Conservation (phyloP, 1,139 yeast species). For the Diutina siamensis region DNA sequence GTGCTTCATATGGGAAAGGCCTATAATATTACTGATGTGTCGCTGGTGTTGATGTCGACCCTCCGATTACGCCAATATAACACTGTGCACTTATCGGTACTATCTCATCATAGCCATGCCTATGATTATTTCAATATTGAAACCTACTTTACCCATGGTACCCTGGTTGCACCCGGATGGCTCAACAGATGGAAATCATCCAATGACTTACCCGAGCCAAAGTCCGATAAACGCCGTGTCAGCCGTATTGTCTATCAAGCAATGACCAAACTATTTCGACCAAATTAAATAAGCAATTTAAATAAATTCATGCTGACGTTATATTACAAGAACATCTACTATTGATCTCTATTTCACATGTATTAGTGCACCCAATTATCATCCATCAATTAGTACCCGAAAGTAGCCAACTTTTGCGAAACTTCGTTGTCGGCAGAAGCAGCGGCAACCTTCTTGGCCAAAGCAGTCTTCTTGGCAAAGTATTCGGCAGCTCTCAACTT, state of each 20-base stretch:
- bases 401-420: slow-evolving; percentile 63
- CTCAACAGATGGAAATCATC: neutral
- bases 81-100: neutral
- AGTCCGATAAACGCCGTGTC: neutral
- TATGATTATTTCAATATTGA: slow-evolving; percentile 2
- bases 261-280: too few species aligned
- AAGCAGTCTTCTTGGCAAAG: slow-evolving; percentile 97
- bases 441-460: slow-evolving; percentile 79
- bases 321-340: neutral
- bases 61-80: neutral
- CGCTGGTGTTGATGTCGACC: neutral
- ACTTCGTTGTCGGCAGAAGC: slow-evolving; percentile 73
- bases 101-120: neutral
- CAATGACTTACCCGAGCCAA: neutral
- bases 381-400: slow-evolving; percentile 51
- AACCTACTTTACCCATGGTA: neutral
- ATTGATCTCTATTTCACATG: slow-evolving; percentile 2
- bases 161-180: neutral
- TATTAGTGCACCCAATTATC: slow-evolving; percentile 3
- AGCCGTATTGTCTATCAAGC: too few species aligned
- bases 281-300: too few species aligned
- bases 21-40: neutral
- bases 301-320: neutral
- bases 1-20: slow-evolving; percentile 4
- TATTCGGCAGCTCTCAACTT: slow-evolving; percentile 98